Evolutionary conservation across 179 eudicot genomes (phyloP).

Genomic region (Gypsophila paniculata): DNA sequence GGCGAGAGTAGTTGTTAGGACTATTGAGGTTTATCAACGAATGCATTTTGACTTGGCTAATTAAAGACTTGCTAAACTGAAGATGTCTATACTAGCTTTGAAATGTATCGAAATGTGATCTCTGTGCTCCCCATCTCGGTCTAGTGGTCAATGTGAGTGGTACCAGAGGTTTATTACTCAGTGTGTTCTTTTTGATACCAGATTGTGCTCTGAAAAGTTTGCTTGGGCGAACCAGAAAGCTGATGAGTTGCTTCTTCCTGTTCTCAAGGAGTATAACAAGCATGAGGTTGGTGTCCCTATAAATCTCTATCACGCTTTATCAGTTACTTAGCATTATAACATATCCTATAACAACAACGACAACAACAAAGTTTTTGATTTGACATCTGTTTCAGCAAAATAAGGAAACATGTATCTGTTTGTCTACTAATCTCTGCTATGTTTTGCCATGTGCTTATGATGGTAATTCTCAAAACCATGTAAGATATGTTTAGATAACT

Average conservation of each 20-base stretch:
- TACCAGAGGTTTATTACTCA: conserved; percentile 12
- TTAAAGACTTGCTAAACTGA: background rate
- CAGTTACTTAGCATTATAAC: background rate
- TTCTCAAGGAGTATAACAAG: conserved; percentile 82
- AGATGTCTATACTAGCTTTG: background rate
- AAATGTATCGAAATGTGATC: background rate
- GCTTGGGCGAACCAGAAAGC: conserved; percentile 80
- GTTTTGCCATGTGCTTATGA: background rate
- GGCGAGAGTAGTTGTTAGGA: background rate
- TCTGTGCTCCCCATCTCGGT: background rate
- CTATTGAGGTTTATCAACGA: background rate
- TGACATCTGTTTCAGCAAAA: background rate
- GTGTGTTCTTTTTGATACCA: conserved; percentile 28
- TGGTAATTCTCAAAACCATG: background rate
- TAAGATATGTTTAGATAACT: background rate
- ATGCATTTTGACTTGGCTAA: background rate
- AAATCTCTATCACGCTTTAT: background rate
- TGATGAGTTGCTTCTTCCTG: conserved; percentile 84
- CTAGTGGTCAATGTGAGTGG: background rate
- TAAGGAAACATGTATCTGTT: background rate
- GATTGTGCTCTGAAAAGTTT: conserved; percentile 90
- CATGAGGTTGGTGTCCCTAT: conserved; percentile 57
- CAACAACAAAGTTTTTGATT: background rate
- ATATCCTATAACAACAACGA: background rate
- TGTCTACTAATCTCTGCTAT: background rate